Evolutionary conservation across 805 yeast species (phyloP).

Genomic region (Wickerhamomyces tratensis): DNA sequence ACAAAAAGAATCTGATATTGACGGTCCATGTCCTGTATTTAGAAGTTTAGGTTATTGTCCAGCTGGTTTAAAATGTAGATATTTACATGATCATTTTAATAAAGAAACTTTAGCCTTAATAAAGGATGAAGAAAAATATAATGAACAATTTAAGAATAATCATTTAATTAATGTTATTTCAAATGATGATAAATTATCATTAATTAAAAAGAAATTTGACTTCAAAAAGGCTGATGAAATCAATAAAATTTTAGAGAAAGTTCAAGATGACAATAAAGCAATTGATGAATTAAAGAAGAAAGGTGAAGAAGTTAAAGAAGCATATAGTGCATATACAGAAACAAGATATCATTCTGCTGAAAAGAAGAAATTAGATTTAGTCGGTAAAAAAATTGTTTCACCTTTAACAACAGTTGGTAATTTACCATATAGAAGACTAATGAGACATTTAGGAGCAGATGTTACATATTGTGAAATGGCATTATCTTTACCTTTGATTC

Average conservation of each 20-base stretch:
- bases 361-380: conserved; percentile 63
- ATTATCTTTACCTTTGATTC: conserved; percentile 70
- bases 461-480: conserved; percentile 97
- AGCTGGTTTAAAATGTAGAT: conserved; percentile 85
- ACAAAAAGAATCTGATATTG: conserved; percentile 61
- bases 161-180: conserved; percentile 58
- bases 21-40: conserved; percentile 79
- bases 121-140: conserved; percentile 32
- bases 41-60: conserved; percentile 83
- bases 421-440: conserved; percentile 86
- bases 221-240: conserved; percentile 49
- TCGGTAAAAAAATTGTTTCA: conserved; percentile 76
- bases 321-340: conserved; percentile 52
- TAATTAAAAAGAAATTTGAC: conserved; percentile 44
- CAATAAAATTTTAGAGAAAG: conserved; percentile 54
- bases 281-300: conserved; percentile 25
- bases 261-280: conserved; percentile 29
- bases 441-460: conserved; percentile 87
- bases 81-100: conserved; percentile 66
- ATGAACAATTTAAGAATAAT: conserved; percentile 24
- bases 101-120: conserved; percentile 33
- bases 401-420: conserved; percentile 98
- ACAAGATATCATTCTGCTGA: conserved; percentile 72
- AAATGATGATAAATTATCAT: conserved; percentile 24
- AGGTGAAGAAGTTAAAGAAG: conserved; percentile 23